phyloP scores from a whole-genome alignment of 1,284 basidiomycete genomes.

The Puccinia horiana region DNA sequence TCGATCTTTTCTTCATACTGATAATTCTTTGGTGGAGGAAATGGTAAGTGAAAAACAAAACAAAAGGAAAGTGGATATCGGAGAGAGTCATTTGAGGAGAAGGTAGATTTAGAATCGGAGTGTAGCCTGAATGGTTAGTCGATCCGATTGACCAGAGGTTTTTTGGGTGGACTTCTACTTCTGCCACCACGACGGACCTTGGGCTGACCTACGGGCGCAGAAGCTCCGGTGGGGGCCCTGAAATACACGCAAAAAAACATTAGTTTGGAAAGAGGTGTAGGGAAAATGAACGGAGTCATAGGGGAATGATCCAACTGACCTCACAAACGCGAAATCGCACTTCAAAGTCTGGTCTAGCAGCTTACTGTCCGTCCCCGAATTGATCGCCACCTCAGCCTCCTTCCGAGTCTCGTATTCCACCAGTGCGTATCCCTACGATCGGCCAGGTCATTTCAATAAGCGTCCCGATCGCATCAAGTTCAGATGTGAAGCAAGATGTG shows the following conservation, averaged over 20 bases:
- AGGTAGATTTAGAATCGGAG: too few species aligned
- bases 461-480: too few species aligned
- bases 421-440: slow-evolving; percentile 81
- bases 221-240: slow-evolving; percentile 31
- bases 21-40: too few species aligned
- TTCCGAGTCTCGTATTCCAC: slow-evolving; percentile 92
- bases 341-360: slow-evolving; percentile 83
- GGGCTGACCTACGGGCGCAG: slow-evolving; percentile 8
- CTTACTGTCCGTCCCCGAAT: slow-evolving; percentile 75
- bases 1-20: too few species aligned
- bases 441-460: too few species aligned
- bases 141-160: slow-evolving; percentile 46
- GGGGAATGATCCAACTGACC: slow-evolving; percentile 65
- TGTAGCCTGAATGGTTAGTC: too few species aligned
- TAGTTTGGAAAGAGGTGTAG: background rate
- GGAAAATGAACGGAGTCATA: background rate
- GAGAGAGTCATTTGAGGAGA: too few species aligned
- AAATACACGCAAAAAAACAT: background rate
- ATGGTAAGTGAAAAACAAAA: too few species aligned
- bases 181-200: slow-evolving; percentile 47
- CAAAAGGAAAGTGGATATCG: too few species aligned
- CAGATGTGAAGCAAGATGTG: too few species aligned
- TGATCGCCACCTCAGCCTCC: slow-evolving; percentile 88
- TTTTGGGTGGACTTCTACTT: slow-evolving; percentile 48
- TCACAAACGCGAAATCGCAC: slow-evolving; percentile 93